Evolutionary conservation across 225 moss, liverwort and hornwort species (phyloP), one percentile per base, ranked within the genome.

Genomic region (Physcomitrellopsis africana): DNA sequence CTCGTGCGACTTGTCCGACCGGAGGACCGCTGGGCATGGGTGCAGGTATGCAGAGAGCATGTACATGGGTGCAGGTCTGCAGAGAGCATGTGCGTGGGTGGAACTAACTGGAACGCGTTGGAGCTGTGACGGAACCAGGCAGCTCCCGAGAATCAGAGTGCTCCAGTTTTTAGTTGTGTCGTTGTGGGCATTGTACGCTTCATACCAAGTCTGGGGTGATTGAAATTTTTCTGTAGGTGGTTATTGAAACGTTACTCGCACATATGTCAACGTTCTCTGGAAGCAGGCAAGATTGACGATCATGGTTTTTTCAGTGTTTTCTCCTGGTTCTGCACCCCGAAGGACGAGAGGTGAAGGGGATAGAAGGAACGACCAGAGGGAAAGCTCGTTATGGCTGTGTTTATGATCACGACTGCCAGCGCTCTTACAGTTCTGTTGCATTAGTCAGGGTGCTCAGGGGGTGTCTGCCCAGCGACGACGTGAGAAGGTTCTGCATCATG

Each of bases 291-390:
- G 7, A 37, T 37, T 37, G 32, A 37, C 32, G 32, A 37, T 37
- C 32, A 37, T 37, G 32, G 32, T 37, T 2, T 37, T 37, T 37
- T 0, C 7, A 37, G 32, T 37, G 7, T 7, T 37, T 5, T 1
- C 32, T 37, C 32, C 32, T 37, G 32, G 32, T 7, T 7, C 32
- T 7, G 32, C 32, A 2, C 2, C 60, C 82, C 81, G 0, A 68
- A 65, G 43, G 82, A 85, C 7, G 67, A 72, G 72, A 72, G 72
- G 85, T 1, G 79, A 82, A 59, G 85, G 82, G 0, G 79, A 85
- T 72, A 63, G 55, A 10, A 82, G 85, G 2, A 85, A 79, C 51
- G 82, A 79, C 9, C 26, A 69, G 22, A 63, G 72, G 22, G 64
- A 43, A 56, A 48, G 63, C 11, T 12, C 24, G 11, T 10, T 29